phyloP scores from a whole-genome alignment of 176 grass and related monocot genomes.

The Rhynchospora pubera region DNA sequence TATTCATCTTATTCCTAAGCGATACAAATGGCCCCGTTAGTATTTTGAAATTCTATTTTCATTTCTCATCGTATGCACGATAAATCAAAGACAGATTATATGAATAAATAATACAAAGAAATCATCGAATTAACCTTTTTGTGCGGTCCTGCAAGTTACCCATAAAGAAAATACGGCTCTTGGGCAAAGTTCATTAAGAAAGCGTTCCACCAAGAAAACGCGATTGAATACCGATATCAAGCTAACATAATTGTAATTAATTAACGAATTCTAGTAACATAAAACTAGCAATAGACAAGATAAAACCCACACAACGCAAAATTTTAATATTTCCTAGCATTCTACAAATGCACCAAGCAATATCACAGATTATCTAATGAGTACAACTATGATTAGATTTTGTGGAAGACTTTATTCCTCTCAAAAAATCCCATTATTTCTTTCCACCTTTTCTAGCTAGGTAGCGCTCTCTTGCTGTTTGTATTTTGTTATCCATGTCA shows the following conservation, averaged over 20 bases:
- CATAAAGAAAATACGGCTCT: no score
- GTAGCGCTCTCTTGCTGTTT: conserved; percentile 81
- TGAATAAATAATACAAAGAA: no score
- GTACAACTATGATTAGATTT: not conserved
- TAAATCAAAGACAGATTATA: no score
- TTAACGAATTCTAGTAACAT: not conserved
- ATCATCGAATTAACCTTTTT: no score
- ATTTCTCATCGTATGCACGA: not conserved
- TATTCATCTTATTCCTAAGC: no score
- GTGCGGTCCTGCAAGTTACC: no score
- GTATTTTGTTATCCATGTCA: conserved; percentile 78
- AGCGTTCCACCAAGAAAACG: no score
- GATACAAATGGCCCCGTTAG: no score
- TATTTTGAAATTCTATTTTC: not conserved
- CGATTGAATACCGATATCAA: not conserved
- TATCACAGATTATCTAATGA: not conserved
- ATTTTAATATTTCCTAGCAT: not conserved
- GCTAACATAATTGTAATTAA: not conserved
- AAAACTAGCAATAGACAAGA: not conserved
- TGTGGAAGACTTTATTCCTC: not conserved
- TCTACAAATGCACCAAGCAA: not conserved
- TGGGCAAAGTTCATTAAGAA: no score
- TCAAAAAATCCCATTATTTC: conserved; percentile 37
- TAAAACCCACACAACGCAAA: not conserved
- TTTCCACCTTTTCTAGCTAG: conserved; percentile 73